phyloP scores from a whole-genome alignment of 805 yeast genomes.

The Wickerhamiella slavikovae region DNA sequence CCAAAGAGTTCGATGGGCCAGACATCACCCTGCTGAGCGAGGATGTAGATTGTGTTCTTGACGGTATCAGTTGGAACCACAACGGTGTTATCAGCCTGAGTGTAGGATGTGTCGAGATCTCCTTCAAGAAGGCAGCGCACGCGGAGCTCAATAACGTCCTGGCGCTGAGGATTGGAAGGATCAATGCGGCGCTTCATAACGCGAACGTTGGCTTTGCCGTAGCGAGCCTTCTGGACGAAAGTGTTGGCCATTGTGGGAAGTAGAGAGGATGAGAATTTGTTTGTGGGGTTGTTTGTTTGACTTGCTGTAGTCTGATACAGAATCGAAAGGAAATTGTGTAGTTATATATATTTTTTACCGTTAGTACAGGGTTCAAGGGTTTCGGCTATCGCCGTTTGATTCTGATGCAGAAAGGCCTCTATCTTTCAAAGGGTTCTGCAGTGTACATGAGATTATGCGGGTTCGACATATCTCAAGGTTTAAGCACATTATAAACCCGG shows the following conservation, averaged over 20 bases:
- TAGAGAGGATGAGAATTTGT: too few species aligned
- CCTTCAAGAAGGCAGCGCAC: constrained; percentile 62
- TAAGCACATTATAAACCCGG: too few species aligned
- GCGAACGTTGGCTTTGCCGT: constrained; percentile 88
- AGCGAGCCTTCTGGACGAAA: constrained; percentile 17
- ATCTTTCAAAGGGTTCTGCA: too few species aligned
- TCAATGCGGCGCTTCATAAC: constrained; percentile 75
- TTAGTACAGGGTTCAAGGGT: too few species aligned
- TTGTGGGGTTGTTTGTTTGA: neutral
- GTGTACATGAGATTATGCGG: too few species aligned
- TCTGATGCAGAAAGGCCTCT: too few species aligned
- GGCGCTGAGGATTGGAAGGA: constrained; percentile 46
- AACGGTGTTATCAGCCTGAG: constrained; percentile 71
- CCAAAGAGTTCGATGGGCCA: constrained; percentile 89
- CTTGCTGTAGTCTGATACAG: too few species aligned
- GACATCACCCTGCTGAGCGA: constrained; percentile 64
- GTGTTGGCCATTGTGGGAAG: constrained; percentile 8
- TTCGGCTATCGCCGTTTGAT: too few species aligned
- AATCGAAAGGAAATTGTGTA: too few species aligned
- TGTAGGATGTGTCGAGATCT: constrained; percentile 59
- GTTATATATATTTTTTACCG: too few species aligned
- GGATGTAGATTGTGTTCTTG: constrained; percentile 67
- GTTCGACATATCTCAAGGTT: too few species aligned
- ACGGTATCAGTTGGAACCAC: constrained; percentile 90
- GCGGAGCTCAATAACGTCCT: constrained; percentile 71